Percentiles rank a stretch among this genome's conserved stretches.
These are phyloP conservation scores for Nannochloropsis gaditana DNA, from an alignment of 108 stramenopile species.

Conservation along the genomic window DNA sequence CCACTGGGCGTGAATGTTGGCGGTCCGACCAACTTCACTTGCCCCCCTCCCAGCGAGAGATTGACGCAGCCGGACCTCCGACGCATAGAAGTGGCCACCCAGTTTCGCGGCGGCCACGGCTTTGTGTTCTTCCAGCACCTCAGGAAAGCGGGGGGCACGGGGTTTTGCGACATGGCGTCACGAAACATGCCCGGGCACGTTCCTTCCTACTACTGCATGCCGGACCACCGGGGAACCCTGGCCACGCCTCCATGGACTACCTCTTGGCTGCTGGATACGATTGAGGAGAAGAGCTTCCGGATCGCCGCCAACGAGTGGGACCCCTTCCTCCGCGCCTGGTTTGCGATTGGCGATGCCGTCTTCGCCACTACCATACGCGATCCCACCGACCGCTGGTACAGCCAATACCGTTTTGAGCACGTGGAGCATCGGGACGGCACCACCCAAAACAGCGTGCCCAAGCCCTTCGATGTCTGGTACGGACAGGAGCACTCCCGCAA, in stretches of 20 bases:
- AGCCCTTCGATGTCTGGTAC: slow-evolving; percentile 46
- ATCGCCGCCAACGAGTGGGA: slow-evolving; percentile 56
- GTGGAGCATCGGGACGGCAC: slow-evolving; percentile 51
- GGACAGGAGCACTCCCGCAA: not conserved
- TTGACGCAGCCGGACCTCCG: slow-evolving; percentile 36
- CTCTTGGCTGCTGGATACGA: slow-evolving; percentile 20
- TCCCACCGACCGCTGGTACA: slow-evolving; percentile 50
- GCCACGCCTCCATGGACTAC: slow-evolving; percentile 48
- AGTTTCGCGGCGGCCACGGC: slow-evolving; percentile 30
- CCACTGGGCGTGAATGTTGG: not conserved
- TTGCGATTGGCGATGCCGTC: slow-evolving; percentile 43
- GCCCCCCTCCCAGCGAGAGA: slow-evolving; percentile 28
- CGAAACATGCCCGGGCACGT: slow-evolving; percentile 43
- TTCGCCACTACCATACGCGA: slow-evolving; percentile 44
- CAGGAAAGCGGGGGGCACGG: slow-evolving; percentile 52
- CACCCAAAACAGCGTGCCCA: not conserved
- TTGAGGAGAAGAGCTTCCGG: slow-evolving; percentile 32
- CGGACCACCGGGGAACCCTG: slow-evolving; percentile 44
- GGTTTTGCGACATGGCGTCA: slow-evolving; percentile 49
- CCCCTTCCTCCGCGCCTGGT: slow-evolving; percentile 25
- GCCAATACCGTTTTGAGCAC: slow-evolving; percentile 53
- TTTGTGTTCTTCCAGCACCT: slow-evolving; percentile 54
- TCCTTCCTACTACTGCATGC: slow-evolving; percentile 53
- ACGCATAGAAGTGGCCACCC: not conserved
- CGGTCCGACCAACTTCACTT: slow-evolving; percentile 24